Percentiles rank a stretch among this genome's conserved stretches.
phyloP scores from a whole-genome alignment of 768 basidiomycete genomes.

The Tricholoma terreum region DNA sequence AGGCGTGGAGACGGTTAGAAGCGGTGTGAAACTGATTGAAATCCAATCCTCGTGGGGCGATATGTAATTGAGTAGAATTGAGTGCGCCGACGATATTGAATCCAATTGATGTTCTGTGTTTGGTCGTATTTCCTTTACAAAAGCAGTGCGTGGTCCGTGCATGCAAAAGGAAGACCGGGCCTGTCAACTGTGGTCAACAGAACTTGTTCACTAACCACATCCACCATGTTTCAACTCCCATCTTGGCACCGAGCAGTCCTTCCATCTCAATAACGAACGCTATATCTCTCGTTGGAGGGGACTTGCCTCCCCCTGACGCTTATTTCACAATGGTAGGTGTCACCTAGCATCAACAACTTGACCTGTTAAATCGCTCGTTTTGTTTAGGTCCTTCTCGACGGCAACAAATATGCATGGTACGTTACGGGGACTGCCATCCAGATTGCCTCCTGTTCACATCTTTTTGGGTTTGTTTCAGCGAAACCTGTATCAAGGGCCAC shows the following conservation, averaged over 20 bases:
- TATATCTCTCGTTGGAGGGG: conserved; percentile 58
- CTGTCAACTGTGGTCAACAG: conserved; percentile 56
- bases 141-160: conserved; percentile 38
- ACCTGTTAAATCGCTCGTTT: neutral
- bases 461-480: conserved; percentile 57
- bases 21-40: too few species aligned
- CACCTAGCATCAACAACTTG: neutral
- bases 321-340: conserved; percentile 13
- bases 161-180: conserved; percentile 33
- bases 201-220: conserved; percentile 29
- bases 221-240: conserved; percentile 48
- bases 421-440: conserved; percentile 10
- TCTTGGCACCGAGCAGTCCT: conserved; percentile 24
- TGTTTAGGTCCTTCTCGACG: conserved; percentile 63
- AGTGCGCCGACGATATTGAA: too few species aligned
- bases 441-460: neutral
- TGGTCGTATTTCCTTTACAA: conserved; percentile 5
- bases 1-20: too few species aligned
- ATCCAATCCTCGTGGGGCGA: too few species aligned
- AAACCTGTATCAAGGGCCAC: conserved; percentile 94
- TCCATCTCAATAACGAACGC: conserved; percentile 48
- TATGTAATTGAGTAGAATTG: too few species aligned
- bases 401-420: conserved; percentile 82
- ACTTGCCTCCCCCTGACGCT: conserved; percentile 21
- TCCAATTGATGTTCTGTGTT: neutral